phyloP scores from a whole-genome alignment of 805 yeast species.

The Kregervanrija fluxuum region DNA sequence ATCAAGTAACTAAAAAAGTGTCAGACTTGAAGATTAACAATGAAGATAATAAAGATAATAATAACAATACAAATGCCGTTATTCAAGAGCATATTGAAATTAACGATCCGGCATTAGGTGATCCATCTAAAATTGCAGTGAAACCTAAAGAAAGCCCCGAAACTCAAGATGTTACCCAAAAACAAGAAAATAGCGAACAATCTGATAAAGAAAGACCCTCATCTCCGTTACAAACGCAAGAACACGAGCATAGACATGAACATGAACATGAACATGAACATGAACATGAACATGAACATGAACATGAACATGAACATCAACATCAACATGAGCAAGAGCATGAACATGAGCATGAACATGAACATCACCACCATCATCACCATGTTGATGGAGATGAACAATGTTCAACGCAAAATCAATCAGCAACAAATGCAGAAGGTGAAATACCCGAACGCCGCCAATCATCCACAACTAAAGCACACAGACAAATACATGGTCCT shows the following conservation, averaged over 20 bases:
- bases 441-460: conserved; percentile 31
- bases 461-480: conserved; percentile 26
- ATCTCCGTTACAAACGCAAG: neutral
- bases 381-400: conserved; percentile 1
- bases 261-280: neutral
- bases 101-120: conserved; percentile 15
- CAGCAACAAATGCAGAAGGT: conserved; percentile 3
- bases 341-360: conserved; percentile 26
- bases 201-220: neutral
- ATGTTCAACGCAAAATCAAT: neutral
- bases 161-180: neutral
- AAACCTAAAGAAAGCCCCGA: conserved; percentile 7
- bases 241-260: neutral
- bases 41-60: neutral
- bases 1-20: conserved; percentile 3
- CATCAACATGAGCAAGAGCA: neutral
- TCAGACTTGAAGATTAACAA: conserved; percentile 5
- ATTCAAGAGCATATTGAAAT: neutral
- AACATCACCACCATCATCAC: conserved; percentile 18
- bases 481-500: conserved; percentile 70
- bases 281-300: too few relatives aligned
- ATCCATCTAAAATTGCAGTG: conserved; percentile 18
- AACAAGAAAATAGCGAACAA: neutral
- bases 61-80: conserved; percentile 14
- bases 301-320: neutral